Conservation (phyloP, 2,329 filamentous ascomycete species). For the Epicoccum sorghinum region DNA sequence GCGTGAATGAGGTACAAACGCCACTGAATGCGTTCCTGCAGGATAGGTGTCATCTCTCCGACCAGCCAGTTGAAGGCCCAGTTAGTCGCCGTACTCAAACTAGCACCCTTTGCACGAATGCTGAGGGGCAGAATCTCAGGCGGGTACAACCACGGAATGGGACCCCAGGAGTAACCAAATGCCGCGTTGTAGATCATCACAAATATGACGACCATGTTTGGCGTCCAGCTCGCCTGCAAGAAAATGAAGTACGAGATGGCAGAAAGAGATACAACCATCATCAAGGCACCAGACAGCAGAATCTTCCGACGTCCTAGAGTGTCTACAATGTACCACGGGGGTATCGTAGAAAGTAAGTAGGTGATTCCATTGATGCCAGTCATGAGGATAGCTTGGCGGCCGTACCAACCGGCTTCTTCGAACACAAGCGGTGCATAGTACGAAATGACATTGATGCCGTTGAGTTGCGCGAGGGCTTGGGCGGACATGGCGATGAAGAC, state of each 20-base stretch:
- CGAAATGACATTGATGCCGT: constrained; percentile 99
- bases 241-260: constrained; percentile 95
- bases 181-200: constrained; percentile 99
- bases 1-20: constrained; percentile 93
- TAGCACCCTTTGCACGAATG: constrained; percentile 95
- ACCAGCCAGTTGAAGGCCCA: constrained; percentile 99
- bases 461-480: constrained; percentile 92
- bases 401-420: constrained; percentile 93
- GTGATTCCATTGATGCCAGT: constrained; percentile 94
- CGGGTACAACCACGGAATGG: constrained; percentile 96
- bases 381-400: constrained; percentile 91
- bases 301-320: constrained; percentile 88
- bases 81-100: constrained; percentile 93
- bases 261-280: constrained; percentile 88
- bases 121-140: constrained; percentile 98
- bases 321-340: constrained; percentile 97
- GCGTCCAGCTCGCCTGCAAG: constrained; percentile 79
- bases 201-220: constrained; percentile 84
- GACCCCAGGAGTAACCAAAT: constrained; percentile 97
- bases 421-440: constrained; percentile 98
- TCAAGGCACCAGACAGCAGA: constrained; percentile 83
- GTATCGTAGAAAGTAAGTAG: constrained; percentile 89
- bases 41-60: constrained; percentile 89
- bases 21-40: constrained; percentile 93
- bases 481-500: constrained; percentile 99